Percentiles rank a stretch among this genome's conserved stretches.
Evolutionary conservation across 345 rosid species (phyloP).

Genomic region (Jatropha curcas): DNA sequence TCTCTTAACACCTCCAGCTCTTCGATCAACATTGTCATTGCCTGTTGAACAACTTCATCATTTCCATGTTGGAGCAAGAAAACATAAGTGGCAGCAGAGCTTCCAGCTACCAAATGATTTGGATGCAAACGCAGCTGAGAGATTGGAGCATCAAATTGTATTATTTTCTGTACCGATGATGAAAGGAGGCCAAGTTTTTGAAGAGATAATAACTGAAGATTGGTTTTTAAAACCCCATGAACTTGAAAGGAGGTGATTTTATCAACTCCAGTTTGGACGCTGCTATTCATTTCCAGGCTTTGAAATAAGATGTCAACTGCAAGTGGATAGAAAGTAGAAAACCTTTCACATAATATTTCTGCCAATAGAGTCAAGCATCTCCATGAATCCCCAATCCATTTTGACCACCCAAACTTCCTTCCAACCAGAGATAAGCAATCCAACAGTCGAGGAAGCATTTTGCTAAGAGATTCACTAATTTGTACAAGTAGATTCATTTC

Average conservation of each 20-base stretch:
- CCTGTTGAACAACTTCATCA: slow-evolving; percentile 71
- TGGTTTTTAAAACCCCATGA: slow-evolving; percentile 83
- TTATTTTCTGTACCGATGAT: slow-evolving; percentile 65
- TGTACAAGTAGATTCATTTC: slow-evolving; percentile 80
- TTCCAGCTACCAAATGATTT: slow-evolving; percentile 69
- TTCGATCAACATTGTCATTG: slow-evolving; percentile 50
- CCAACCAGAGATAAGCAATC: slow-evolving; percentile 74
- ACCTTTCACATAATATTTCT: slow-evolving; percentile 79
- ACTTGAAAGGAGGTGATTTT: slow-evolving; percentile 67
- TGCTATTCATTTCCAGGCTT: slow-evolving; percentile 56
- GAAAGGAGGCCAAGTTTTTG: slow-evolving; percentile 79
- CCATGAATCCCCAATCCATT: slow-evolving; percentile 82
- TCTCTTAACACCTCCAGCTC: slow-evolving; percentile 67
- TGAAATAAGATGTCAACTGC: slow-evolving; percentile 69
- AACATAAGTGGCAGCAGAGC: slow-evolving; percentile 84
- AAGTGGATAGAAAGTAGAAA: slow-evolving; percentile 61
- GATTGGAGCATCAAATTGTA: slow-evolving; percentile 66
- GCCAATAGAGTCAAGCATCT: slow-evolving; percentile 92
- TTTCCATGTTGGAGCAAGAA: slow-evolving; percentile 91
- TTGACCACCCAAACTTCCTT: slow-evolving; percentile 82
- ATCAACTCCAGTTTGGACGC: slow-evolving; percentile 42
- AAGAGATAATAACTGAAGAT: slow-evolving; percentile 84
- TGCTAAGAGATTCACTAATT: slow-evolving; percentile 63
- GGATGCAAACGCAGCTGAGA: slow-evolving; percentile 83
- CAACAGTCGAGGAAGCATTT: slow-evolving; percentile 80